Conservation (phyloP, 1,139 yeast genomes). For the Hyphopichia pseudoburtonii region DNA sequence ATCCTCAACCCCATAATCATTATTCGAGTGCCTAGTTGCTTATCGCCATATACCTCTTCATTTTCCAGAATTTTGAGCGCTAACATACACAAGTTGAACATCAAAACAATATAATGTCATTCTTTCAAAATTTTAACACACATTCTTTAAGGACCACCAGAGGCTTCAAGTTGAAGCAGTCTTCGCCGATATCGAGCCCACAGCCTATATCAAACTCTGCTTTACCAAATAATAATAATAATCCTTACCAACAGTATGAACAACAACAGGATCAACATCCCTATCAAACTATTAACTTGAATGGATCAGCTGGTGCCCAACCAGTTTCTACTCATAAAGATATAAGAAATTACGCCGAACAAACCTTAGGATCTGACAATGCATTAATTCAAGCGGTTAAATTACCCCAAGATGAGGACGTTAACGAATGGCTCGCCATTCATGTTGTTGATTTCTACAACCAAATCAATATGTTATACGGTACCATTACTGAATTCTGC, state of each 20-base stretch:
- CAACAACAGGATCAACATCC: conserved; percentile 19
- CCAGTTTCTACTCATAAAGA: conserved; percentile 64
- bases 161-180: conserved; percentile 49
- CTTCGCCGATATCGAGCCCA: conserved; percentile 46
- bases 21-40: too few species aligned
- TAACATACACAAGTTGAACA: not conserved
- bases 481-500: conserved; percentile 94
- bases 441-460: conserved; percentile 90
- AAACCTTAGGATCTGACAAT: conserved; percentile 90
- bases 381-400: conserved; percentile 90
- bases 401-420: conserved; percentile 89
- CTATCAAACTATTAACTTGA: conserved; percentile 25
- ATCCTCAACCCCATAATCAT: too few species aligned
- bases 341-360: conserved; percentile 84
- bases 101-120: conserved; percentile 32
- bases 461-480: conserved; percentile 95
- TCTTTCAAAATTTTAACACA: conserved; percentile 59
- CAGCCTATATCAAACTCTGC: conserved; percentile 35
- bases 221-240: conserved; percentile 32
- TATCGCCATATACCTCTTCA: not conserved
- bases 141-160: conserved; percentile 55
- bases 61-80: not conserved
- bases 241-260: conserved; percentile 13
- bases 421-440: conserved; percentile 94
- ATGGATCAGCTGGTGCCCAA: conserved; percentile 24